These are phyloP conservation scores for Kondoa subrosea DNA, from an alignment of 768 basidiomycete species.

Conservation along the genomic window DNA sequence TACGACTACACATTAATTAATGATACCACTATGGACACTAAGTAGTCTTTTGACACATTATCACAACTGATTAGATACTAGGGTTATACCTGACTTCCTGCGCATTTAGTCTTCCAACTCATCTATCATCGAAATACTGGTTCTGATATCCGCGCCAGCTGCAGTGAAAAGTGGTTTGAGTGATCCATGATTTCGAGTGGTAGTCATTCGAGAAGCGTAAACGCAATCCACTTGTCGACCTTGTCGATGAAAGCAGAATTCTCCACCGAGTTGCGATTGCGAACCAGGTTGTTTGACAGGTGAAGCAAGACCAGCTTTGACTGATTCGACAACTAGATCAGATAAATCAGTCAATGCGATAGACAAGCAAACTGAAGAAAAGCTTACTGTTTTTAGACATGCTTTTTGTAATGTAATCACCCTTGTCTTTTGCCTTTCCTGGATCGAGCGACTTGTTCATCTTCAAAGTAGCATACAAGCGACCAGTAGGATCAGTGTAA, in stretches of 20 bases:
- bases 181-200: slow-evolving; percentile 2
- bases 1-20: too few species aligned
- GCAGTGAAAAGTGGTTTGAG: slow-evolving; percentile 2
- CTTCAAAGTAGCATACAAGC: background rate
- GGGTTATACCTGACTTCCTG: too few species aligned
- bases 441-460: background rate
- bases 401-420: background rate
- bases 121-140: background rate
- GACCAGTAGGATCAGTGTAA: background rate
- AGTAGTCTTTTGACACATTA: too few species aligned
- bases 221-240: background rate
- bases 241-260: background rate
- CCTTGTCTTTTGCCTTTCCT: background rate
- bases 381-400: background rate
- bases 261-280: slow-evolving; percentile 1
- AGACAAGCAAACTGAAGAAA: too few species aligned
- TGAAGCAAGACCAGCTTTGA: background rate
- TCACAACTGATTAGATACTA: too few species aligned
- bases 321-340: slow-evolving; percentile 2
- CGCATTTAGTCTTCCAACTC: too few species aligned
- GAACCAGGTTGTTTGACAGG: slow-evolving; percentile 2
- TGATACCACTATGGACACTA: too few species aligned
- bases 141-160: background rate
- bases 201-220: slow-evolving; percentile 3
- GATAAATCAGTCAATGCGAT: too few species aligned